Percentiles rank a stretch among this genome's conserved stretches.
Evolutionary conservation across 768 basidiomycete species (phyloP).

Genomic region (Mycena crocata): DNA sequence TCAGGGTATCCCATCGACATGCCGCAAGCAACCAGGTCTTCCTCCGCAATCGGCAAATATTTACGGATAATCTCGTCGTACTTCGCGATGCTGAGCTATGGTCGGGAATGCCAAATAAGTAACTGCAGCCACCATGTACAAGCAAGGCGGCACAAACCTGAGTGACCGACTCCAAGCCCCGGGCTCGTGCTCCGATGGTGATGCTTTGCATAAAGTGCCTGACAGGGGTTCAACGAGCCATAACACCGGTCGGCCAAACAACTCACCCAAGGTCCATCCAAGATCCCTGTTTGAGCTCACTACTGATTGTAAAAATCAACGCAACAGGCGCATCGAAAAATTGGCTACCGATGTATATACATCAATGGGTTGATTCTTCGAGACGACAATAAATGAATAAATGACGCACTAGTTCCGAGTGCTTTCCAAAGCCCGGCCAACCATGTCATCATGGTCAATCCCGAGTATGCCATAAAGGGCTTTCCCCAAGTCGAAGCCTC

Average conservation of each 20-base stretch:
- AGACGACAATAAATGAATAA: too few relatives aligned
- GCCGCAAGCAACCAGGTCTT: conserved; percentile 24
- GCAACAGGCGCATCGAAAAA: conserved; percentile 33
- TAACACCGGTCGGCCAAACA: too few relatives aligned
- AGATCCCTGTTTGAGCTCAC: conserved; percentile 16
- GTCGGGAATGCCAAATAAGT: background rate
- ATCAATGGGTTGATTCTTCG: too few relatives aligned
- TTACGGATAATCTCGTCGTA: conserved; percentile 26
- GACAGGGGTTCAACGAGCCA: background rate
- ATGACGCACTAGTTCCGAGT: conserved; percentile 20
- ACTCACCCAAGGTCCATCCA: conserved; percentile 33
- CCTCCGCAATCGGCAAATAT: conserved; percentile 25
- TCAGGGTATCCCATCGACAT: conserved; percentile 34
- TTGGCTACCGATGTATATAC: conserved; percentile 22
- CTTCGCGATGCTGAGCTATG: conserved; percentile 23
- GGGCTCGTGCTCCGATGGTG: conserved; percentile 28
- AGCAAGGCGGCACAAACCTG: conserved; percentile 22
- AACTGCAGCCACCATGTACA: background rate
- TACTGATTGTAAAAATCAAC: conserved; percentile 30
- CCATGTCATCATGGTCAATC: conserved; percentile 10
- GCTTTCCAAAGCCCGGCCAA: background rate
- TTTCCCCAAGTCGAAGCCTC: conserved; percentile 23
- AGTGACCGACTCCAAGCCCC: conserved; percentile 29
- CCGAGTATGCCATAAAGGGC: conserved; percentile 5
- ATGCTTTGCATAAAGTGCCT: conserved; percentile 32